Percentiles rank a stretch among this genome's conserved stretches.
These are phyloP conservation scores for Sporisorium graminicola DNA, from an alignment of 1,284 basidiomycete species.

Conservation along the genomic window DNA sequence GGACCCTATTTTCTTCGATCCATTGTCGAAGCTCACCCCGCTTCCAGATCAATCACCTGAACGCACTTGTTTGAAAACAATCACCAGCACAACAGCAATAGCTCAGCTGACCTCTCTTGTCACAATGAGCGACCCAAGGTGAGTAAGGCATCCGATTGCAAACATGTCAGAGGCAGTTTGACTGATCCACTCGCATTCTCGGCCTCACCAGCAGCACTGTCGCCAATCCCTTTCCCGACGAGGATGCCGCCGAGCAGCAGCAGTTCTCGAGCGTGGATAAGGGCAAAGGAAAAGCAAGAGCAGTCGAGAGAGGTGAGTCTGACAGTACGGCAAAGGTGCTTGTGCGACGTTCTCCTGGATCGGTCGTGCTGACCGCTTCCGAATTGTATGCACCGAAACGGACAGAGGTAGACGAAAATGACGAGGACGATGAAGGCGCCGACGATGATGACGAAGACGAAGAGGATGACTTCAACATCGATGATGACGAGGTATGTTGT, in stretches of 20 bases:
- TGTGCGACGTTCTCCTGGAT: background rate
- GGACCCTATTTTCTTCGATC: background rate
- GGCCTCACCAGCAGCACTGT: constrained; percentile 12
- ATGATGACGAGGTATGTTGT: constrained; percentile 43
- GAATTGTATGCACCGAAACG: background rate
- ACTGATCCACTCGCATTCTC: background rate
- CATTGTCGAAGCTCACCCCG: background rate
- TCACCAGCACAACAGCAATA: constrained; percentile 1
- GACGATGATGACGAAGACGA: constrained; percentile 48
- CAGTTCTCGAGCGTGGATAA: constrained; percentile 33
- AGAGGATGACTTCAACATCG: constrained; percentile 38
- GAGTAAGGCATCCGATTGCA: background rate
- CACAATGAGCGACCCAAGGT: constrained; percentile 22
- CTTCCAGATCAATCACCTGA: background rate
- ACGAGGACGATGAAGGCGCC: constrained; percentile 36
- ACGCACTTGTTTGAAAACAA: background rate
- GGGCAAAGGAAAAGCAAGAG: constrained; percentile 53
- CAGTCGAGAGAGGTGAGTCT: constrained; percentile 42
- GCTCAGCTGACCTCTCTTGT: background rate
- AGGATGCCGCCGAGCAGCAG: constrained; percentile 16
- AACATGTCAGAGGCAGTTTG: background rate
- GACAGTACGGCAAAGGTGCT: background rate
- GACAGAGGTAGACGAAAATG: constrained; percentile 23
- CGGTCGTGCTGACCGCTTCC: constrained; percentile 5
- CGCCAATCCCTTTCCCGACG: background rate